Evolutionary conservation across 768 basidiomycete genomes (phyloP), one percentile per base, ranked within the genome.

Genomic region (Boletellus emodensis): DNA sequence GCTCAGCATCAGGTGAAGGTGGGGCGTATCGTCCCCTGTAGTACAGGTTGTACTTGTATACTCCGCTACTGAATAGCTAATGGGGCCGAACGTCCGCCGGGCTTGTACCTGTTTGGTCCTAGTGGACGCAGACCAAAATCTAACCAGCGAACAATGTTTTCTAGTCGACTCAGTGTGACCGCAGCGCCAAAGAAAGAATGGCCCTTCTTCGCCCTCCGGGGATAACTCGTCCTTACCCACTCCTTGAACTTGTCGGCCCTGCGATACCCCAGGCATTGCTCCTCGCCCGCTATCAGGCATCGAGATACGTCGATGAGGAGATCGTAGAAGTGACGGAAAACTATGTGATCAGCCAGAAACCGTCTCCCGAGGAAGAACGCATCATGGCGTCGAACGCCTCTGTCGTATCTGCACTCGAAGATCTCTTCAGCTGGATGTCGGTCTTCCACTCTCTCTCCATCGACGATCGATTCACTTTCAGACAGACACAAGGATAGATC

Each of bases 341-440:
- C 26, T 44, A 52, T 26, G 36, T 53, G 28, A 37, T 61, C 34
- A 39, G n/a, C 38, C 54, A 54, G 28, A 59, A 51, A 32, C 50
- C 49, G 28, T 49, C 49, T 2, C 41, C 15, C 20, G 56, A 62
- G 26, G 60, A 59, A 13, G 49, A 61, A 22, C 50, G 52, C 2
- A 35, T 59, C 15, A 44, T 56, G 33, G 11, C 14, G 18, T 48
- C 44, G 2, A 58, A 53, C 15, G 44, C 26, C 13, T 33, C 18
- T 8, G 52, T 59, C 14, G 56, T 58, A 8, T 52, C 49, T 26
- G 36, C 45, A 5, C 33, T 61, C 32, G 60, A 61, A 17, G 48
- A 61, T 37, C 18, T 61, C 13, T 58, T 55, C 20, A 58, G 53
- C 9, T 58, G 41, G 53, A 51, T 44, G 58, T 55, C 6, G 24